A percentile compares a stretch with the other conserved stretches of the same genome.
These are phyloP conservation scores for Erythrophleum fordii DNA, from an alignment of 306 rosid species.

Conservation along the genomic window DNA sequence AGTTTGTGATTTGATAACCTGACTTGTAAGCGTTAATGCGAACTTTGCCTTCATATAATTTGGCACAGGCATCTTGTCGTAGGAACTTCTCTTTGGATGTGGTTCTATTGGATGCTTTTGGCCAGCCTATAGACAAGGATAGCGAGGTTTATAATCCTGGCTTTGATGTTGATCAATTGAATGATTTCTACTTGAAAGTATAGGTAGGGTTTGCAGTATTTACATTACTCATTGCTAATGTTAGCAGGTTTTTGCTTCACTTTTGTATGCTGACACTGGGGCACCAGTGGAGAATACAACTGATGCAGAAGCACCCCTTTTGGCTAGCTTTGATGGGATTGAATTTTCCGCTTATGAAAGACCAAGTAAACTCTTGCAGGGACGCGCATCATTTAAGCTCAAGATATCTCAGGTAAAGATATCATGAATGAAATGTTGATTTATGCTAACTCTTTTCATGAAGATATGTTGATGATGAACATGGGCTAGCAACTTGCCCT, in stretches of 20 bases:
- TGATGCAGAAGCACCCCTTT: conserved; percentile 86
- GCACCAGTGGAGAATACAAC: conserved; percentile 78
- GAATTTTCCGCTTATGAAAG: conserved; percentile 73
- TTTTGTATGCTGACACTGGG: conserved; percentile 72
- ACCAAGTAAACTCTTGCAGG: conserved; percentile 76
- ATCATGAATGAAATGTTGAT: conserved; percentile 25
- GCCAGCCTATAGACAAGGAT: conserved; percentile 65
- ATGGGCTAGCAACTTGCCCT: not conserved
- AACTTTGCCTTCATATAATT: conserved; percentile 42
- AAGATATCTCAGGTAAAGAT: conserved; percentile 90
- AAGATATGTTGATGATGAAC: not conserved
- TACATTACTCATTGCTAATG: conserved; percentile 37
- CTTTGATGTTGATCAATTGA: conserved; percentile 20
- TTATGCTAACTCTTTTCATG: conserved; percentile 15
- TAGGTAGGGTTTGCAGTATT: conserved; percentile 14
- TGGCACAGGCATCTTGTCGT: conserved; percentile 90
- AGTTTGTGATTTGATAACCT: not conserved
- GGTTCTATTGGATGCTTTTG: conserved; percentile 62
- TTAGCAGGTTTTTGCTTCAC: conserved; percentile 83
- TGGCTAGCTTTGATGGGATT: conserved; percentile 76
- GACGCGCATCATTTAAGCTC: conserved; percentile 92
- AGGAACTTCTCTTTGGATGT: conserved; percentile 89
- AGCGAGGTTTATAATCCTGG: conserved; percentile 64
- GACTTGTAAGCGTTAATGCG: conserved; percentile 17
- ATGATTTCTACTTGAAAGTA: conserved; percentile 28